A percentile compares a stretch with the other conserved stretches of the same genome.
Conservation (phyloP, 2,329 filamentous ascomycete genomes). For the Sphaerulina musiva region DNA sequence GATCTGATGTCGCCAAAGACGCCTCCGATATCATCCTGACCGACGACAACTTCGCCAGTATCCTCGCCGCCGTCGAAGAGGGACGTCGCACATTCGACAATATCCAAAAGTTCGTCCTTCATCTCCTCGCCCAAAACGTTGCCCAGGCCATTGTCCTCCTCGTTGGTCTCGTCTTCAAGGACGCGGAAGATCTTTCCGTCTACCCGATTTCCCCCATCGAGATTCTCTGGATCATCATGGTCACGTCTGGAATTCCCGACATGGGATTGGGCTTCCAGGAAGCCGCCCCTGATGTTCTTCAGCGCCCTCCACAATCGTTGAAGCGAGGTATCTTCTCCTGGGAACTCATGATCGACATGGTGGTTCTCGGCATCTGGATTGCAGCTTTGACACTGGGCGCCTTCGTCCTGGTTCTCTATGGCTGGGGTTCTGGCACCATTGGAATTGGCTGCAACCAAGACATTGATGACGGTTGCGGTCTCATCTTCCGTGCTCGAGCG, state of each 20-base stretch:
- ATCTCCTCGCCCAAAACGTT: conserved; percentile 96
- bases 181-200: conserved; percentile 63
- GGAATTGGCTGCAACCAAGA: conserved; percentile 55
- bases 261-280: conserved; percentile 79
- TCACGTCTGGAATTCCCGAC: conserved; percentile 76
- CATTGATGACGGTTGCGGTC: conserved; percentile 51
- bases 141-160: conserved; percentile 76
- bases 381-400: conserved; percentile 55
- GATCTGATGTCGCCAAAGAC: conserved; percentile 78
- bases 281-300: conserved; percentile 70
- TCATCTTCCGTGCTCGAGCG: conserved; percentile 63
- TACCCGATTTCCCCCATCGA: conserved; percentile 81
- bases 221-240: conserved; percentile 89
- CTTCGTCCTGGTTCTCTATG: conserved; percentile 60
- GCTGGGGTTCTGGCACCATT: conserved; percentile 47
- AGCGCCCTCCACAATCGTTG: conserved; percentile 67
- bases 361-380: conserved; percentile 74
- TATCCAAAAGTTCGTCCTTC: conserved; percentile 76
- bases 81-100: conserved; percentile 82
- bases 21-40: conserved; percentile 78
- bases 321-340: conserved; percentile 65
- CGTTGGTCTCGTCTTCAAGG: conserved; percentile 75
- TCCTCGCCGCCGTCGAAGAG: conserved; percentile 75
- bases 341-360: conserved; percentile 71
- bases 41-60: conserved; percentile 83